Base-by-base conservation (phyloP, 2,329 filamentous ascomycete genomes). In the Xylaria sp. region DNA sequence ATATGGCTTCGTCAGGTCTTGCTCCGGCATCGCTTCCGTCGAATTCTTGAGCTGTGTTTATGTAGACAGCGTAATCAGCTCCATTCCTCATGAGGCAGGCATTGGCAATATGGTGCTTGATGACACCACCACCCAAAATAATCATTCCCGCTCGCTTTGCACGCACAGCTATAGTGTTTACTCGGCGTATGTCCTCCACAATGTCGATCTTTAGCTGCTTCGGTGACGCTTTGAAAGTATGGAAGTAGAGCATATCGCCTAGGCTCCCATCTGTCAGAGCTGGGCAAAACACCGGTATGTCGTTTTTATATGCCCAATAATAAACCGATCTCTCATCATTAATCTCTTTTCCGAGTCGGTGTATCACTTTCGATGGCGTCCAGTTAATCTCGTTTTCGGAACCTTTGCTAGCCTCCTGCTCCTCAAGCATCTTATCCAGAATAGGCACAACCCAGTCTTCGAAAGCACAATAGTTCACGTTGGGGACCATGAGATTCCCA, bases 61-160 rank as follows among this genome's bases (percentile, higher is more conserved):
- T 94, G 80, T 97, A 99, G 1, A 99, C 96, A 1, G 96, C 96
- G 71, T 93, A 95, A 81, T 99, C 96, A 18, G 96, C 96, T 1
- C 96, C 96, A 77, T 99, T 99, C 59, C 96, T 90, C 96, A 99
- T 98, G 76, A 99, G 81, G 76, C 94, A 97, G 2, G 96, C 96
- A 80, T 99, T 99, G 61, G 96, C 94, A 78, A 99, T 98, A 80
- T 99, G 96, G 78, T 99, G 96, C 84, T 99, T 99, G 76, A 99
- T 88, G n/a, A 99, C 84, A 0, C 96, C 96, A 7, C 96, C 96
- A 0, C 96, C 96, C 0, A 99, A 85, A 65, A 99, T 93, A 74
- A 99, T 94, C 91, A 98, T 98, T 60, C 96, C 96, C 0, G 93
- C 92, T 64, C 93, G 86, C 82, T 94, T 94, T 2, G 96, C 96